Evolutionary conservation across 140 eudicot genomes (phyloP).

Genomic region (Senecio squalidus): DNA sequence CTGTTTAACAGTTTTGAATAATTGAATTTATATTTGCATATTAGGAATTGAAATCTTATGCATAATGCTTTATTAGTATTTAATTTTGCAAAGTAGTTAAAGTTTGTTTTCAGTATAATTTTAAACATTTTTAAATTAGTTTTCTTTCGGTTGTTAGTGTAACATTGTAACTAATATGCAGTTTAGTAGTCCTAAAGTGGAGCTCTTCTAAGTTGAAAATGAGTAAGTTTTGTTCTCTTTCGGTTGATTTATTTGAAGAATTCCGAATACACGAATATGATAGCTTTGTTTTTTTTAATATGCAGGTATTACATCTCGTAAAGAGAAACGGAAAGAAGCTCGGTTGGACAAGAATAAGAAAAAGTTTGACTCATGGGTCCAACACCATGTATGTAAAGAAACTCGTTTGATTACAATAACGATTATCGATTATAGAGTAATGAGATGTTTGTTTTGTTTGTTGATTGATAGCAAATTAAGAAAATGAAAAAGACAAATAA

Average conservation of each 20-base stretch:
- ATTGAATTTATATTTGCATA: too few relatives aligned
- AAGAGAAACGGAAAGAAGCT: constrained; percentile 64
- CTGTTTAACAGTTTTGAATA: too few relatives aligned
- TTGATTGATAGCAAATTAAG: constrained; percentile 23
- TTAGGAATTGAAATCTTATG: too few relatives aligned
- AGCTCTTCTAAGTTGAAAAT: constrained; percentile 7
- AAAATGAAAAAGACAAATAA: constrained; percentile 24
- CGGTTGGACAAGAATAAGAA: constrained; percentile 47
- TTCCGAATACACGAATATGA: not conserved
- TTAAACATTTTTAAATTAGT: too few relatives aligned
- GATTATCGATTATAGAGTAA: not conserved
- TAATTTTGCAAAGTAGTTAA: too few relatives aligned
- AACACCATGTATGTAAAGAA: constrained; percentile 35
- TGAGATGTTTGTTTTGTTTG: constrained; percentile 3
- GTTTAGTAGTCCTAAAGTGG: not conserved
- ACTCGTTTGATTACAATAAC: not conserved
- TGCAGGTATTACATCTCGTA: constrained; percentile 49
- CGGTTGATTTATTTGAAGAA: not conserved
- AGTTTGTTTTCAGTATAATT: too few relatives aligned
- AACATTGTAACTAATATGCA: too few relatives aligned
- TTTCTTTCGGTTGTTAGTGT: too few relatives aligned
- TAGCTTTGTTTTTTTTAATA: too few relatives aligned
- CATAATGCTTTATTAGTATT: too few relatives aligned
- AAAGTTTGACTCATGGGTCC: constrained; percentile 47
- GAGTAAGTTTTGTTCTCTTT: constrained; percentile 4